Base-by-base conservation (phyloP, 208 protist species). In the Acanthamoeba castellanii region DNA sequence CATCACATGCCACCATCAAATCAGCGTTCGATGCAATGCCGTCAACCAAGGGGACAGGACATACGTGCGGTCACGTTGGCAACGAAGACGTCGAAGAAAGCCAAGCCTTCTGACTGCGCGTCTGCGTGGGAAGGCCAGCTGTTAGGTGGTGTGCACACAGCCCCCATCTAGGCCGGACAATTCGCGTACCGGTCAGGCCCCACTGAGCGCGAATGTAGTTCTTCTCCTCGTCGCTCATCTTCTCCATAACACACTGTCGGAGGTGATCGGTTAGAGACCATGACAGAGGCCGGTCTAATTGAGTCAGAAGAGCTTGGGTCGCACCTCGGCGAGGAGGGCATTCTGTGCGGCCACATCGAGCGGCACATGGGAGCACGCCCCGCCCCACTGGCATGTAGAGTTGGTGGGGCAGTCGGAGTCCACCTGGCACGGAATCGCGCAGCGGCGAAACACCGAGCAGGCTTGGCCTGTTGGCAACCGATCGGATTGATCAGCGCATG, bases 121-220 rank as follows among this genome's bases (percentile, higher is more conserved):
- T 88, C 81, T 88, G 14, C 16, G 34, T 9, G 70, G 5, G 18
- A 37, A 7, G 3, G 13, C 18, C 52, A 4, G 22, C 1, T n/a
- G 76, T 18, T 7, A 13, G 47, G 55, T 85, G 32, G 37, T 22
- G 68, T 45, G 68, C 16, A 13, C 59, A 68, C 27, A 68, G 59
- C 11, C 18, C 59, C 22, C 22, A n/a, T 34, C 4, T 27, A 84
- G 0, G 9, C 2, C 0, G 42, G 20, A 22, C 55, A 59, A 57
- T 27, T 8, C 32, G 30, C 42, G 45, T 66, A 88, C 81, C 50
- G 1, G 81, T n/a, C 50, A 88, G 81, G 50, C 20, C 32, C 81
- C 81, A 88, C 50, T 88, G 20, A 25, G 81, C 5, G 50, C 81
- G 81, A 9, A 88, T 66, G 81, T 88, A 88, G 52, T 88, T 88